Percentiles rank a stretch among this genome's conserved stretches.
Conservation (phyloP, 2,329 filamentous ascomycete genomes). For the Thermoascus crustaceus region DNA sequence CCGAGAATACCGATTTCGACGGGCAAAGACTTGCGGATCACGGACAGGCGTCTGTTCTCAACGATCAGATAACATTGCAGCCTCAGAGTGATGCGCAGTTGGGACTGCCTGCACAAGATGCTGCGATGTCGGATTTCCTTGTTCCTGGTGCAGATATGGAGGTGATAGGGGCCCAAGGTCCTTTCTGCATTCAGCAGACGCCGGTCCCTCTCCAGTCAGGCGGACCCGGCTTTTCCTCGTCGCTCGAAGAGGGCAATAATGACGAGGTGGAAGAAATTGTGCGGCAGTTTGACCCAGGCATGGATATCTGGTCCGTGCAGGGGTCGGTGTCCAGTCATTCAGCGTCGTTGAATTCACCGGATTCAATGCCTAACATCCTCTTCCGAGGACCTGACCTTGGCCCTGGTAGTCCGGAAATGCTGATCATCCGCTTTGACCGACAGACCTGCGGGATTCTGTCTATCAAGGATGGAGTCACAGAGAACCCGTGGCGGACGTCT, state of each 20-base stretch:
- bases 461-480: conserved; percentile 59
- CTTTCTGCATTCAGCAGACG: conserved; percentile 5
- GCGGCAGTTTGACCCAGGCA: conserved; percentile 27
- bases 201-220: conserved; percentile 8
- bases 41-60: no score
- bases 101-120: neutral
- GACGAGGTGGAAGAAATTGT: conserved; percentile 51
- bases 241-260: conserved; percentile 29
- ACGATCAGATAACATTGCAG: neutral
- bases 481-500: conserved; percentile 64
- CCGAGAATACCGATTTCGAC: no score
- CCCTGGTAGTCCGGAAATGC: conserved; percentile 50
- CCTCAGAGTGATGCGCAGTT: neutral
- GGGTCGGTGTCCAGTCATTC: conserved; percentile 29
- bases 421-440: conserved; percentile 55
- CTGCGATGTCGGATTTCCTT: conserved; percentile 7
- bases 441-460: conserved; percentile 64
- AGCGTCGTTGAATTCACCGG: conserved; percentile 26
- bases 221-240: conserved; percentile 22
- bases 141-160: conserved; percentile 8
- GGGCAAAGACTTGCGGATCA: no score
- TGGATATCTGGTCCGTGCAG: conserved; percentile 29
- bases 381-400: conserved; percentile 43
- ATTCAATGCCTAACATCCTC: conserved; percentile 21
- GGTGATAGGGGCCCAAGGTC: conserved; percentile 3